phyloP scores from a whole-genome alignment of 2,329 filamentous ascomycete species.

The Exophiala viscosa region DNA sequence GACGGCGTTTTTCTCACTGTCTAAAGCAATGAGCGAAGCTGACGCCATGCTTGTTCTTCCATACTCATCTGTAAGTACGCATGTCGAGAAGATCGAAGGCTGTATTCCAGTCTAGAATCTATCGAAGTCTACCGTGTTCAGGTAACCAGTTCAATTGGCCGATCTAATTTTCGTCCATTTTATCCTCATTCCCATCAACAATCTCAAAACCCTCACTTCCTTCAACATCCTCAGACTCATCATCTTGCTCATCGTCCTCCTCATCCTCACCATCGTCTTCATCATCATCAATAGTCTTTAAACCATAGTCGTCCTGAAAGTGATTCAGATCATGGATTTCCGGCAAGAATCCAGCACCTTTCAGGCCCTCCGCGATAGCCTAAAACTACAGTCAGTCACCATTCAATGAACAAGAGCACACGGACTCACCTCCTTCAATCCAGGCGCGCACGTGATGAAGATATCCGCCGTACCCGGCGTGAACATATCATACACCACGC shows the following conservation, averaged over 20 bases:
- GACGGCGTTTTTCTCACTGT: too few species aligned
- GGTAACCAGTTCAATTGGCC: too few species aligned
- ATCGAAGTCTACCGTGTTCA: too few species aligned
- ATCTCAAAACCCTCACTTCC: slow-evolving; percentile 51
- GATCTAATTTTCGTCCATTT: too few species aligned
- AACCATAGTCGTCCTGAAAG: slow-evolving; percentile 87
- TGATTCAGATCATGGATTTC: slow-evolving; percentile 68
- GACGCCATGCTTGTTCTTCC: too few species aligned
- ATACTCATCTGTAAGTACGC: too few species aligned
- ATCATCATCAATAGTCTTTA: slow-evolving; percentile 61
- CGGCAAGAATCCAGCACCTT: slow-evolving; percentile 71
- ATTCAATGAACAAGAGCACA: slow-evolving; percentile 18
- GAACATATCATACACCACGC: slow-evolving; percentile 77
- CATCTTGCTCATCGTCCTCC: slow-evolving; percentile 43
- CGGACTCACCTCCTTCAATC: slow-evolving; percentile 73
- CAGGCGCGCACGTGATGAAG: slow-evolving; percentile 79
- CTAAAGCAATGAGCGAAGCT: too few species aligned
- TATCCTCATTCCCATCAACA: slow-evolving; percentile 40
- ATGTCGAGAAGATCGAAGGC: too few species aligned
- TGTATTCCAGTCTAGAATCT: too few species aligned
- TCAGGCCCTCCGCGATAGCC: slow-evolving; percentile 72
- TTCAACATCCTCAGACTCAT: slow-evolving; percentile 49
- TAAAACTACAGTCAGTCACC: slow-evolving; percentile 37
- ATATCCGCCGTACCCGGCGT: slow-evolving; percentile 75
- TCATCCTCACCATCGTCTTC: slow-evolving; percentile 54